phyloP scores from a whole-genome alignment of 345 rosid species.

The Camelina laxa region DNA sequence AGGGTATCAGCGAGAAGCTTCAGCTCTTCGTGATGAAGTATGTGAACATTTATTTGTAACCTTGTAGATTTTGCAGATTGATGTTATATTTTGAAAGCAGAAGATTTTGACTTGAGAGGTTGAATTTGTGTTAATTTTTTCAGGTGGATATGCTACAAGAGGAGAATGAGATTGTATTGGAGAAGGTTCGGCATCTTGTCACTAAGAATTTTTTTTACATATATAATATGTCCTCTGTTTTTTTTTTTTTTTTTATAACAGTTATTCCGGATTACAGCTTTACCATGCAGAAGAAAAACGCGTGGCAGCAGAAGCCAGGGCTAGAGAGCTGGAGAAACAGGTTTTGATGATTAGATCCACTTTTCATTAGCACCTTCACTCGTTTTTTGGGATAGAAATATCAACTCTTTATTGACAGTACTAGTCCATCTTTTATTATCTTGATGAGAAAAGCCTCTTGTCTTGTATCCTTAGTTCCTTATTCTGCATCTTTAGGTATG shows the following conservation, averaged over 20 bases:
- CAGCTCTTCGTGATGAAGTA: conserved; percentile 98
- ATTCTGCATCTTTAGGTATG: not conserved
- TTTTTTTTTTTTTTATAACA: conserved; percentile 10
- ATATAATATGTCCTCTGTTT: conserved; percentile 21
- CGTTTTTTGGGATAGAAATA: not conserved
- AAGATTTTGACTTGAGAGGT: conserved; percentile 40
- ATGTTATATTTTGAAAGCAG: not conserved
- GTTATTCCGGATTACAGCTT: conserved; percentile 57
- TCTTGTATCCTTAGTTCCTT: not conserved
- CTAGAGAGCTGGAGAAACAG: conserved; percentile 97
- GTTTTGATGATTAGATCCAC: conserved; percentile 48
- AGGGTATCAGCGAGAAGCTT: conserved; percentile 80
- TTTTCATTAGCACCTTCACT: not conserved
- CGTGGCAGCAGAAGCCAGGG: conserved; percentile 92
- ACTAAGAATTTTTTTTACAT: not conserved
- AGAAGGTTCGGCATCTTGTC: conserved; percentile 54
- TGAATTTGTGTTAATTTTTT: conserved; percentile 41
- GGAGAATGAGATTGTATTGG: conserved; percentile 76
- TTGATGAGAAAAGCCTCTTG: not conserved
- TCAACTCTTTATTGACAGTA: no score
- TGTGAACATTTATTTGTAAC: conserved; percentile 26
- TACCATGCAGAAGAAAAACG: conserved; percentile 71
- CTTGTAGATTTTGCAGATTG: not conserved
- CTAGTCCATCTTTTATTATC: not conserved
- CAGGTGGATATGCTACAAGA: conserved; percentile 95